Evolutionary conservation across 2,329 filamentous ascomycete genomes (phyloP).

Genomic region (Penicillium sp.): DNA sequence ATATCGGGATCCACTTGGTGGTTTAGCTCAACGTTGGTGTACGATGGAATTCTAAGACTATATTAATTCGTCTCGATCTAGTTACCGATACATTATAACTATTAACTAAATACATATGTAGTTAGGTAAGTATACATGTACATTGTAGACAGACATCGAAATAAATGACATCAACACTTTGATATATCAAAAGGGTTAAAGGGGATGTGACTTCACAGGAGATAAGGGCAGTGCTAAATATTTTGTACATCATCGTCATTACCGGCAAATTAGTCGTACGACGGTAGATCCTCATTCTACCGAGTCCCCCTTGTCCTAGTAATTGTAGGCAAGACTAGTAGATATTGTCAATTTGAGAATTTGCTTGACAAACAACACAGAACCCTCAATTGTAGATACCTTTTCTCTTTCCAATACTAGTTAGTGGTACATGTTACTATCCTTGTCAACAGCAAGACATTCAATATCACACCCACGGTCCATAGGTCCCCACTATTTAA

Average conservation of each 20-base stretch:
- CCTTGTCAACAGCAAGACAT: background rate
- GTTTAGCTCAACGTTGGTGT: conserved; percentile 3
- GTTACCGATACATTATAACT: background rate
- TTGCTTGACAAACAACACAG: background rate
- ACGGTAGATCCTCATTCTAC: conserved; percentile 16
- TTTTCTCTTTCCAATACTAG: background rate
- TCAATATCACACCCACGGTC: conserved; percentile 1
- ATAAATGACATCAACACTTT: background rate
- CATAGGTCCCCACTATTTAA: conserved; percentile 1
- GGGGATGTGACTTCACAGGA: conserved; percentile 1
- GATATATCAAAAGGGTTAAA: background rate
- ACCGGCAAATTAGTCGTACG: conserved; percentile 6
- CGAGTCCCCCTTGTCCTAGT: background rate
- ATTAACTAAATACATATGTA: background rate
- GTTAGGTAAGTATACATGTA: background rate
- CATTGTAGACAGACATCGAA: background rate
- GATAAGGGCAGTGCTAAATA: background rate
- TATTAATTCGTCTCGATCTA: background rate
- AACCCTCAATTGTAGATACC: background rate
- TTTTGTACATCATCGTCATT: background rate
- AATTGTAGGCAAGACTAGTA: background rate
- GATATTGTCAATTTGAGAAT: background rate
- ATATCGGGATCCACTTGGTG: conserved; percentile 1
- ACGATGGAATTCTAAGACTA: background rate
- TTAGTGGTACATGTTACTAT: background rate